phyloP scores from a whole-genome alignment of 2,329 filamentous ascomycete species.

The Ophiognomonia clavigignenti-juglandacearum region DNA sequence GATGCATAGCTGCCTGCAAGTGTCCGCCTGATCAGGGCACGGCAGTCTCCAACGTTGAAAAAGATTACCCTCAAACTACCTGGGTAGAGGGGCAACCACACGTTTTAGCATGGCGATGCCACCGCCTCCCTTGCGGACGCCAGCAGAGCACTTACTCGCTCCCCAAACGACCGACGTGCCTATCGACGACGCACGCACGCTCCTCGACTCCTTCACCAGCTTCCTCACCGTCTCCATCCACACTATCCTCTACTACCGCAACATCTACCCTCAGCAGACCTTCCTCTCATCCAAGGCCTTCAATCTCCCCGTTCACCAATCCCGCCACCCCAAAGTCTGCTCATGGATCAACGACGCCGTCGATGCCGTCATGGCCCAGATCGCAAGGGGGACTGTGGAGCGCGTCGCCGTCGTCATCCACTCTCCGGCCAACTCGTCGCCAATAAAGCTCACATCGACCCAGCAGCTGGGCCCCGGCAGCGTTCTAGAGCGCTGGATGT shows the following conservation, averaged over 20 bases:
- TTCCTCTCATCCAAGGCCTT: slow-evolving; percentile 79
- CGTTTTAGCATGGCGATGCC: slow-evolving; percentile 14
- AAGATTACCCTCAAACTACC: too few species aligned
- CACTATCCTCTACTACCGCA: slow-evolving; percentile 78
- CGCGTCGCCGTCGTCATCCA: slow-evolving; percentile 47
- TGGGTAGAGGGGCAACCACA: too few species aligned
- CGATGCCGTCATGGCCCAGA: slow-evolving; percentile 63
- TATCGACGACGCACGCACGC: slow-evolving; percentile 41
- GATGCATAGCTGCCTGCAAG: background rate
- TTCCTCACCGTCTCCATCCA: slow-evolving; percentile 83
- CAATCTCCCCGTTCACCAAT: slow-evolving; percentile 80
- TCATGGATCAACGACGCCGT: slow-evolving; percentile 81
- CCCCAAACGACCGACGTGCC: slow-evolving; percentile 23
- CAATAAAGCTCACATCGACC: slow-evolving; percentile 12
- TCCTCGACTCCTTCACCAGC: slow-evolving; percentile 67
- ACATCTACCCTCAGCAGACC: slow-evolving; percentile 70
- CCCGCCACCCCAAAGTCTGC: slow-evolving; percentile 79
- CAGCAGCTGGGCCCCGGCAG: slow-evolving; percentile 23
- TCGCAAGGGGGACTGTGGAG: slow-evolving; percentile 51
- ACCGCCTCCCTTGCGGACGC: slow-evolving; percentile 6
- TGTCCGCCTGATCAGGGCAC: background rate
- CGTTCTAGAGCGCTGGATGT: slow-evolving; percentile 58
- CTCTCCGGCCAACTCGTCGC: slow-evolving; percentile 20
- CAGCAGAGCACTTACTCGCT: background rate
- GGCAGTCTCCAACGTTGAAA: too few species aligned